A percentile compares a stretch with the other conserved stretches of the same genome.
phyloP scores from a whole-genome alignment of 2,329 filamentous ascomycete species.

The Microdochium paspali region DNA sequence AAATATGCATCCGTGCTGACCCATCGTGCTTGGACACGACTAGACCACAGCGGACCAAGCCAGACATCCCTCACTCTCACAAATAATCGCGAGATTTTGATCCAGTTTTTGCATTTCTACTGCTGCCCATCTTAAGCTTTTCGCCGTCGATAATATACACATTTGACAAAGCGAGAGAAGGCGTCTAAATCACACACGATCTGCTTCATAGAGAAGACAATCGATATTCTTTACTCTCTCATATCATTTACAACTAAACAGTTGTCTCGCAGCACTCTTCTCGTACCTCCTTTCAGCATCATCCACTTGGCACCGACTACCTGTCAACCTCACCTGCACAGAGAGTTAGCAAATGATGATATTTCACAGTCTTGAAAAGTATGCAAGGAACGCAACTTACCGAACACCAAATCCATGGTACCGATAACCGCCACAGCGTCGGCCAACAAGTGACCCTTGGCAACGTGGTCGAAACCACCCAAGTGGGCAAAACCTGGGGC shows the following conservation, averaged over 20 bases:
- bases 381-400: constrained; percentile 34
- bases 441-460: constrained; percentile 84
- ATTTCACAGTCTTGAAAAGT: neutral
- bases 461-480: constrained; percentile 86
- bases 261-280: constrained; percentile 15
- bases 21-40: too few species aligned
- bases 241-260: constrained; percentile 17
- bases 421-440: constrained; percentile 95
- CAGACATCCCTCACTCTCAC: too few species aligned
- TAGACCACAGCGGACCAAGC: too few species aligned
- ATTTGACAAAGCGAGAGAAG: neutral
- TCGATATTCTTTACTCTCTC: neutral
- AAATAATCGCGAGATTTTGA: too few species aligned
- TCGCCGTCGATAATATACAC: neutral
- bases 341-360: neutral
- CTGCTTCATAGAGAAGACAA: neutral
- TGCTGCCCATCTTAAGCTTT: neutral
- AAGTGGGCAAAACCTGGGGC: constrained; percentile 95
- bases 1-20: too few species aligned
- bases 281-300: constrained; percentile 7
- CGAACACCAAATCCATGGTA: constrained; percentile 84
- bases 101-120: neutral
- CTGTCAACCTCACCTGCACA: constrained; percentile 49
- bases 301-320: constrained; percentile 21
- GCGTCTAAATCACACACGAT: neutral